Evolutionary conservation across 441 rosid species (phyloP), one percentile per base, ranked within the genome.

Genomic region (Syzygium syzygioides): DNA sequence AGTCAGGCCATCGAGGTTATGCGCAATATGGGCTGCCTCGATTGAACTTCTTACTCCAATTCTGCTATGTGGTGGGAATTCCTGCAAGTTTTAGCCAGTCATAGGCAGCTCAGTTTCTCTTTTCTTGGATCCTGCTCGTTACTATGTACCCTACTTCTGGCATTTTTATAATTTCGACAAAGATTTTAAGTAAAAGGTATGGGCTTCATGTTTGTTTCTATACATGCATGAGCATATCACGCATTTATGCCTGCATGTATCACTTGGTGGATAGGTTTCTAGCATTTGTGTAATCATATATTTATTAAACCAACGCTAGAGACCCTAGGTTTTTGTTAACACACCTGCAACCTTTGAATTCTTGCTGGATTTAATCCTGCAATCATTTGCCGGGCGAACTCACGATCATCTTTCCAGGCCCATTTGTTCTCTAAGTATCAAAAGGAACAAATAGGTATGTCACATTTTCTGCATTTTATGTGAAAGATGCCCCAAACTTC

Each of bases 371-470:
- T 95, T 45, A 88, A 89, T 90, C 98, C 98, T 34, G 98, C 98
- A 79, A 95, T 93, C 96, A 95, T 95, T 89, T 95, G 98, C 37
- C 86, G 94, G 54, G 94, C 96, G 56, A 95, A 95, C 90, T 94
- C 98, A 86, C 88, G 91, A 45, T 95, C 96, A 12, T 91, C 89
- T 88, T 18, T 91, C 98, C 98, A 95, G 80, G 94, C 95, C 83
- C 87, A 87, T 60, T 93, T 92, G 66, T 94, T 89, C 45, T 90
- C 96, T 95, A 79, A 85, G 71, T 23, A 62, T 79, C 19, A 66
- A 19, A 87, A 66, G 26, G 25, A 87, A 23, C n/a, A 87, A 2
- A 34, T 32, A 30, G 25, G 54, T 64, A 45, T 13, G 68, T 50
- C 84, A 87, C n/a, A n/a, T 52, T 64, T 87, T 64, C 56, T 23